Base-by-base conservation (phyloP, 2,329 filamentous ascomycete genomes). In the Sporothrix brunneoviolacea region DNA sequence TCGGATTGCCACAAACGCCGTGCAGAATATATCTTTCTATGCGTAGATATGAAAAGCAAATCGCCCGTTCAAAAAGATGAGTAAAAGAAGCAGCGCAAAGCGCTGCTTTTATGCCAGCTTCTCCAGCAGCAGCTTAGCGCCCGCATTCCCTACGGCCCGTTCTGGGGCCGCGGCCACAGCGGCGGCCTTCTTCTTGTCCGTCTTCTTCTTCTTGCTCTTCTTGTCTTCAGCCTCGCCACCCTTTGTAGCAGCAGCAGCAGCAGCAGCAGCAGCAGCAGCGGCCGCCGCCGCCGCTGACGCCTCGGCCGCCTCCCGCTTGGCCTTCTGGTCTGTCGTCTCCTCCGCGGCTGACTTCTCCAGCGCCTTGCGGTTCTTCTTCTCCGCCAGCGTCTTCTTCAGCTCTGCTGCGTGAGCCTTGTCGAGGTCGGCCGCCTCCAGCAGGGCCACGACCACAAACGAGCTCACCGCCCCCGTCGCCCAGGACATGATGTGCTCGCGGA, bases 381-480 rank as follows among this genome's bases (percentile, higher is more conserved):
- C 84, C 70, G 82, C 84, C 58, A 96, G 69, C 13, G 73, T 78
- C 65, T 83, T 81, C 62, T 83, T 72, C 47, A 95, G 71, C 60
- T 86, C 83, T 15, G 77, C 74, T 60, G 76, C 81, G 59, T 82
- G 75, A 22, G 73, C 74, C 60, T 93, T 93, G 52, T 82, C 81
- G 61, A 94, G 94, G 40, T 57, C 56, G 19, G 79, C 74, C 0
- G 85, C 79, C 69, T 97, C 91, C 5, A 91, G 68, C 57, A 97
- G 70, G 15, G 83, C 86, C 22, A 97, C 78, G 4, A 96, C 77
- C 10, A 95, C 88, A 60, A 95, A 97, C 1, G 87, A 88, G 59
- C 89, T 90, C 2, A 84, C 79, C 4, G 36, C 38, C 0, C 91
- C 87, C 0, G 84, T 91, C 0, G 91, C 91, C 93, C 93, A 98